Conservation (phyloP, 139 green algal species). For the Coelastrella sp. region DNA sequence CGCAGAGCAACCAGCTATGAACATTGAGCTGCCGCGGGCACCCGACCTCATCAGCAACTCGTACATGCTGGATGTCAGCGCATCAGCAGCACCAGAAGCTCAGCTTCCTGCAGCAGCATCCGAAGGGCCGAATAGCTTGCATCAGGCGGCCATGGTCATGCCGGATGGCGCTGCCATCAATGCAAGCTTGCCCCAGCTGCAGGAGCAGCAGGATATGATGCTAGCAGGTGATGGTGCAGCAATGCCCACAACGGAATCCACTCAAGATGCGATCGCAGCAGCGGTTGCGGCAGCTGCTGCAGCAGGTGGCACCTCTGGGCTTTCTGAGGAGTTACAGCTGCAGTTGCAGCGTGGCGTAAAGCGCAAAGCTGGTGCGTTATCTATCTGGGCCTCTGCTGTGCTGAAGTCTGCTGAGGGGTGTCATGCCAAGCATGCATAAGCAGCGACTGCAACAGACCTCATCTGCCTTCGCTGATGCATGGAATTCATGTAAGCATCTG, state of each 20-base stretch:
- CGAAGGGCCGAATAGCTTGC: neutral
- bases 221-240: neutral
- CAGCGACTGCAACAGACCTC: no score
- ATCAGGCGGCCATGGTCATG: neutral
- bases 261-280: neutral
- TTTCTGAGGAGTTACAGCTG: neutral
- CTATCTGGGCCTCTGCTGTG: no score
- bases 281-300: conserved; percentile 16
- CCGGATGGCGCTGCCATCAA: neutral
- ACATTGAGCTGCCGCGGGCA: neutral
- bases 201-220: neutral
- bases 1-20: conserved; percentile 1
- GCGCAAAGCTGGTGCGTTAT: neutral
- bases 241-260: neutral
- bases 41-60: conserved; percentile 22
- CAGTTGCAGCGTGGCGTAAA: conserved; percentile 5
- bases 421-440: no score
- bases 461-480: no score
- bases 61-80: neutral
- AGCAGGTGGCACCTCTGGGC: neutral
- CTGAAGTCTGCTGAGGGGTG: no score
- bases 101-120: neutral
- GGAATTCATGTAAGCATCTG: no score
- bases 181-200: neutral
- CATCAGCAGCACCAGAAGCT: neutral